Evolutionary conservation across 176 grass and related monocot genomes (phyloP).

Genomic region (Bromus sterilis): DNA sequence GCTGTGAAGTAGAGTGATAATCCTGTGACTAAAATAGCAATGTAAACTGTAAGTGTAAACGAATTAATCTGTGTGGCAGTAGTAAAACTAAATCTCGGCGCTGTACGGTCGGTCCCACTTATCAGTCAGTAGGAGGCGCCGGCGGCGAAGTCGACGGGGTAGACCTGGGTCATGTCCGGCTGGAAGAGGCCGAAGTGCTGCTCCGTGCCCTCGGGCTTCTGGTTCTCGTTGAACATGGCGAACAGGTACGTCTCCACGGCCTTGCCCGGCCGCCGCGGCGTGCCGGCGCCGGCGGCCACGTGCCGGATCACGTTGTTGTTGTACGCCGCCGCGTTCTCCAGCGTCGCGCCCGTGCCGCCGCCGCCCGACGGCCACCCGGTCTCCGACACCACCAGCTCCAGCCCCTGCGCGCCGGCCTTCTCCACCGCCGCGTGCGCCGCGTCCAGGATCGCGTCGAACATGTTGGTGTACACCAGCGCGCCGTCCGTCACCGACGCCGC

Average conservation of each 20-base stretch:
- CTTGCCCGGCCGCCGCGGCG: conserved; percentile 65
- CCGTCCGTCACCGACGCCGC: conserved; percentile 35
- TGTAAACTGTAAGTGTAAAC: background rate
- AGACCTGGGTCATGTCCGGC: conserved; percentile 82
- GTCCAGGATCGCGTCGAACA: conserved; percentile 94
- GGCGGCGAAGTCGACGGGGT: conserved; percentile 70
- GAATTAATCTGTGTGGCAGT: background rate
- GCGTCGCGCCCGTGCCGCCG: conserved; percentile 34
- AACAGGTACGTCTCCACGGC: conserved; percentile 80
- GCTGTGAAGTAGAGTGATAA: background rate
- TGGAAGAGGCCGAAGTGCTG: conserved; percentile 78
- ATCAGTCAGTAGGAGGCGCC: background rate
- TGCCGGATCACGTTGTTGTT: conserved; percentile 73
- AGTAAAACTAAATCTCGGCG: background rate
- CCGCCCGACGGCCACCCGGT: conserved; percentile 93
- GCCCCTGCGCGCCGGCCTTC: conserved; percentile 40
- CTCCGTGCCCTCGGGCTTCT: conserved; percentile 74
- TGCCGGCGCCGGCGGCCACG: conserved; percentile 31
- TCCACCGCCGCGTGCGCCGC: conserved; percentile 74
- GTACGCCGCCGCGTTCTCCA: conserved; percentile 79
- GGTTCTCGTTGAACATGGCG: conserved; percentile 98
- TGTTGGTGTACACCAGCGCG: conserved; percentile 65
- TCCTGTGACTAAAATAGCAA: background rate
- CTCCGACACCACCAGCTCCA: conserved; percentile 86
- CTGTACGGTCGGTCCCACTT: background rate